A percentile compares a stretch with the other conserved stretches of the same genome.
Conservation (phyloP, 2,329 filamentous ascomycete species). For the Aspergillus costaricaensis region DNA sequence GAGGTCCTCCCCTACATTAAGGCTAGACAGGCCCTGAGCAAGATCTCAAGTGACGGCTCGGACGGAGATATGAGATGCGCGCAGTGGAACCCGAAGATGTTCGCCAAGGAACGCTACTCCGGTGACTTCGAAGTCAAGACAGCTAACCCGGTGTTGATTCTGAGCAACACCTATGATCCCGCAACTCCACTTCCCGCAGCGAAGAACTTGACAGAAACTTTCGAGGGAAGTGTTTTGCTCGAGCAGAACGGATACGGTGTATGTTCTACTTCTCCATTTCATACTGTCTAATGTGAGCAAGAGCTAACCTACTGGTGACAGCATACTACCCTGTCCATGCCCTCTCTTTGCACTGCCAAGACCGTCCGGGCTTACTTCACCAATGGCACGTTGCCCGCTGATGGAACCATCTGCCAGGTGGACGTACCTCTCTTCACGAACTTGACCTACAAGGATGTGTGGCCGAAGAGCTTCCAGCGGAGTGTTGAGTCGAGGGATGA, state of each 20-base stretch:
- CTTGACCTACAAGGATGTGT: neutral
- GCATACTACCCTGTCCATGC: conserved; percentile 6
- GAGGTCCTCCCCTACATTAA: neutral
- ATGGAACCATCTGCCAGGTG: neutral
- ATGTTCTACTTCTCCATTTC: neutral
- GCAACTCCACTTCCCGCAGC: conserved; percentile 28
- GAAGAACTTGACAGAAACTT: conserved; percentile 24
- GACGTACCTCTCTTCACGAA: conserved; percentile 1
- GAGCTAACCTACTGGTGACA: neutral
- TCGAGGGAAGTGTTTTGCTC: conserved; percentile 29
- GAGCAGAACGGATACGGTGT: conserved; percentile 25
- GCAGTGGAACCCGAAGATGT: conserved; percentile 12
- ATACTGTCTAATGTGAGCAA: neutral
- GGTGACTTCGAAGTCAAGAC: conserved; percentile 23
- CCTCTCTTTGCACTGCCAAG: conserved; percentile 3
- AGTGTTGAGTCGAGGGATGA: neutral
- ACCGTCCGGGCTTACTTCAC: conserved; percentile 5
- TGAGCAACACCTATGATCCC: conserved; percentile 29
- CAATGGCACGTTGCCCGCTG: conserved; percentile 3
- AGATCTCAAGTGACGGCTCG: neutral
- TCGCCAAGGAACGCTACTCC: conserved; percentile 15
- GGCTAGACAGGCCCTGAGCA: neutral
- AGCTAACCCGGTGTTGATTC: conserved; percentile 27
- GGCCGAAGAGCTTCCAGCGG: neutral
- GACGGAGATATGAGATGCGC: conserved; percentile 6